Evolutionary conservation across 352 stramenopile species (phyloP), one percentile per base, ranked within the genome.

Genomic region (Pythium phragmitis): DNA sequence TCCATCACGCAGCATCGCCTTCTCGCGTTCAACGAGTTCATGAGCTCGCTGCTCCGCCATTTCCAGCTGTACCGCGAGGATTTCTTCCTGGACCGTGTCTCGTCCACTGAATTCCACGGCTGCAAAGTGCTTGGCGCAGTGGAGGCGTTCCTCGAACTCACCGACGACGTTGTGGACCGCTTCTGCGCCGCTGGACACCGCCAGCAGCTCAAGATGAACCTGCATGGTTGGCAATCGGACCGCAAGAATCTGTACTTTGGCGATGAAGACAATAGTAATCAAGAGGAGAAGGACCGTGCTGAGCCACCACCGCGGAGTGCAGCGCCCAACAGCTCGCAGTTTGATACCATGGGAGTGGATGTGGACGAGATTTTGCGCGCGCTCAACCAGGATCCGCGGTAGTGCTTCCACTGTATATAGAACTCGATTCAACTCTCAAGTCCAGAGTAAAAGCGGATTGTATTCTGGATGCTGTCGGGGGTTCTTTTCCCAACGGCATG

Each of bases 171-270:
- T 4, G 48, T 64, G 2, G 48, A 64, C 7, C 57, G 60, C 17
- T 47, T 72, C n/a, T 50, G 45, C 36, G 34, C 26, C 5, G 65
- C 57, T 3, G 57, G 63, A 19, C 47, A 42, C n/a, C 34, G 47
- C 11, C 57, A 56, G 42, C 51, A 63, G 21, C 61, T 70, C 48
- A 56, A 66, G 37, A 54, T 73, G 50, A 76, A 69, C 36, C 55
- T 76, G 14, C 45, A 45, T 0, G 69, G 69, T 7, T 76, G 69
- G 69, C 61, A 71, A 16, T 71, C 57, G 34, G 65, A 76, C 58
- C 66, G 66, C 7, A 72, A 71, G 30, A 76, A 73, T 45, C 39
- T 76, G 39, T 73, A 71, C 62, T 73, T 71, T 52, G 53, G 49
- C 33, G 51, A 66, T 9, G 63, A 70, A 57, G 56, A 54, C 43